phyloP scores from a whole-genome alignment of 257 asterid genomes.

The Scutellaria galericulata region DNA sequence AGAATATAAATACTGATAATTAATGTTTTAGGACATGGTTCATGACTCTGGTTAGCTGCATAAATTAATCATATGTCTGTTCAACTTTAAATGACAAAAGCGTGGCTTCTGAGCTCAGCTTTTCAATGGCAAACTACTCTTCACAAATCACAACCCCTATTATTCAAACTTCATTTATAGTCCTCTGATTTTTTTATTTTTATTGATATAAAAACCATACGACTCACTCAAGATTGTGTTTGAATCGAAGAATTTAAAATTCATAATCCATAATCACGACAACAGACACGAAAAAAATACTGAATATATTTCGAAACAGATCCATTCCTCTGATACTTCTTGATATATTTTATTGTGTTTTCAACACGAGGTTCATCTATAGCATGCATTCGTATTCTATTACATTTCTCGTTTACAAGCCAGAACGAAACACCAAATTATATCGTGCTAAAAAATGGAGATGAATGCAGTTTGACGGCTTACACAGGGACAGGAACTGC shows the following conservation, averaged over 20 bases:
- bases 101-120: slow-evolving; percentile 13
- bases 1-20: no score
- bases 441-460: slow-evolving; percentile 35
- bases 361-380: slow-evolving; percentile 42
- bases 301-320: not conserved
- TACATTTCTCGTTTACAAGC: slow-evolving; percentile 46
- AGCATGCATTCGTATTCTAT: slow-evolving; percentile 45
- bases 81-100: not conserved
- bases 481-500: slow-evolving; percentile 75
- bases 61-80: not conserved
- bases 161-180: no score
- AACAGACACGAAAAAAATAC: no score
- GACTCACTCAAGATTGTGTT: no score
- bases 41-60: no score
- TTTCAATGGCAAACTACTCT: no score
- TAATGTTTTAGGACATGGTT: no score
- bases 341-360: slow-evolving; percentile 21
- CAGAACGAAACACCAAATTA: slow-evolving; percentile 34
- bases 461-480: slow-evolving; percentile 31
- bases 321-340: slow-evolving; percentile 23
- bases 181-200: no score
- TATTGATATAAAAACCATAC: no score
- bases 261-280: not conserved
- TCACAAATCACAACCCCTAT: no score
- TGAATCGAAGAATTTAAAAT: no score